These are phyloP conservation scores for Coprinopsis cinerea DNA, from an alignment of 768 basidiomycete genomes.

Conservation along the genomic window DNA sequence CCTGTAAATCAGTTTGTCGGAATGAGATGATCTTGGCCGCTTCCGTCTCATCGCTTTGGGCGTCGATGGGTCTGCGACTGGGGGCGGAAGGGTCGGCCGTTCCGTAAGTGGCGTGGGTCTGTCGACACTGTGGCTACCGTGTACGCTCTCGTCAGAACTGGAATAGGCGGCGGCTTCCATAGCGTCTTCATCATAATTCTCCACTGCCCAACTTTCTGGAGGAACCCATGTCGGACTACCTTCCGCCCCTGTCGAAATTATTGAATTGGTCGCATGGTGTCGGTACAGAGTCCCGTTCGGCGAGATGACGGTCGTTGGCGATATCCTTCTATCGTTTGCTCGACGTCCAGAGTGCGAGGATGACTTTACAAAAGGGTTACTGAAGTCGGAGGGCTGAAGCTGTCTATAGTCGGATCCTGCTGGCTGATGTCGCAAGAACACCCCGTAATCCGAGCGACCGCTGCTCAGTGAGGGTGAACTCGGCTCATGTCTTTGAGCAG, in stretches of 20 bases:
- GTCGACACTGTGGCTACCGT: not conserved
- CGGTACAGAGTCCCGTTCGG: not conserved
- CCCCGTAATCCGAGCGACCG: conserved; percentile 31
- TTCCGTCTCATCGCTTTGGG: conserved; percentile 4
- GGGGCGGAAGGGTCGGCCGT: not conserved
- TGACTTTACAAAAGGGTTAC: conserved; percentile 31
- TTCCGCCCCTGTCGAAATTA: conserved; percentile 13
- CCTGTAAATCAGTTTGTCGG: conserved; percentile 29
- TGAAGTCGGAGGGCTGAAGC: conserved; percentile 29
- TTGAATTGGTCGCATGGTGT: not conserved
- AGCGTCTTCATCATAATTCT: conserved; percentile 37
- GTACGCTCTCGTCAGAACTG: conserved; percentile 23
- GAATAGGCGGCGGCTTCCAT: conserved; percentile 29
- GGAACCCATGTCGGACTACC: conserved; percentile 50
- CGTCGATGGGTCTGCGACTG: not conserved
- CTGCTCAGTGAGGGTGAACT: conserved; percentile 38
- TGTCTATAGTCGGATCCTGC: conserved; percentile 9
- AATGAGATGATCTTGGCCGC: conserved; percentile 1
- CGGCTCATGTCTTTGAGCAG: conserved; percentile 18
- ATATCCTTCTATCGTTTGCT: conserved; percentile 7
- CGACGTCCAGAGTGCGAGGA: not conserved
- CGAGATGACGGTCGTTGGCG: conserved; percentile 10
- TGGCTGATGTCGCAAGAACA: conserved; percentile 18
- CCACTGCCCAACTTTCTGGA: conserved; percentile 76
- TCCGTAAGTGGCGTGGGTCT: conserved; percentile 2